Evolutionary conservation across 148 eudicot species (phyloP).

Genomic region (Rhododendron vialii): DNA sequence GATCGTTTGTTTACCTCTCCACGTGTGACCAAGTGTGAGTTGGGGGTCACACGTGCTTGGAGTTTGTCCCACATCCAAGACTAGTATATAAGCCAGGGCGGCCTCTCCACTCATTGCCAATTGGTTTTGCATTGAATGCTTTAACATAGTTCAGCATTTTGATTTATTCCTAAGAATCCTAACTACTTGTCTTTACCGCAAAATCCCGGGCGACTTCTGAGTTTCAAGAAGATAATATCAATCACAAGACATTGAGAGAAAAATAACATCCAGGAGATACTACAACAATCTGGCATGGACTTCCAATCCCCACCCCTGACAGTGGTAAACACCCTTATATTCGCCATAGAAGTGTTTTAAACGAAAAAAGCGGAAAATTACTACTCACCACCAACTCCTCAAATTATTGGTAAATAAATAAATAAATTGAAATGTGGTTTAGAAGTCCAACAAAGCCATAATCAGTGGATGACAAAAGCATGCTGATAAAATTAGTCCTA

Average conservation of each 20-base stretch:
- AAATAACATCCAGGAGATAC: not conserved
- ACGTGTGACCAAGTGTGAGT: too few relatives aligned
- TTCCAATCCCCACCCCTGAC: not conserved
- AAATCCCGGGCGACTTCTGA: not conserved
- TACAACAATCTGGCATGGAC: not conserved
- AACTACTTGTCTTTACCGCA: not conserved
- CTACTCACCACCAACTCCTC: not conserved
- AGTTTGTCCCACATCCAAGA: too few relatives aligned
- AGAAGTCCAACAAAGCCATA: not conserved
- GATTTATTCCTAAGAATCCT: not conserved
- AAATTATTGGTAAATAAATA: not conserved
- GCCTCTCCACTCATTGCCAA: too few relatives aligned
- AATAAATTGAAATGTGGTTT: not conserved
- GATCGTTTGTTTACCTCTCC: too few relatives aligned
- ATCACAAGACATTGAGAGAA: not conserved
- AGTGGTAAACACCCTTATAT: not conserved
- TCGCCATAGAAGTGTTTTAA: not conserved
- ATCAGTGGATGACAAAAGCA: not conserved
- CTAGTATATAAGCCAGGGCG: too few relatives aligned
- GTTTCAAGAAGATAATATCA: not conserved
- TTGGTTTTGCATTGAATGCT: too few relatives aligned
- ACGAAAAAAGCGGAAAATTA: too few relatives aligned
- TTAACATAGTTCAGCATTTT: not conserved
- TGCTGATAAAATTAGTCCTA: slow-evolving; percentile 13
- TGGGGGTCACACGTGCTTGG: too few relatives aligned